Percentiles rank a stretch among this genome's conserved stretches.
Evolutionary conservation across 106 monocot genomes (phyloP).

Genomic region (Narthecium ossifragum): DNA sequence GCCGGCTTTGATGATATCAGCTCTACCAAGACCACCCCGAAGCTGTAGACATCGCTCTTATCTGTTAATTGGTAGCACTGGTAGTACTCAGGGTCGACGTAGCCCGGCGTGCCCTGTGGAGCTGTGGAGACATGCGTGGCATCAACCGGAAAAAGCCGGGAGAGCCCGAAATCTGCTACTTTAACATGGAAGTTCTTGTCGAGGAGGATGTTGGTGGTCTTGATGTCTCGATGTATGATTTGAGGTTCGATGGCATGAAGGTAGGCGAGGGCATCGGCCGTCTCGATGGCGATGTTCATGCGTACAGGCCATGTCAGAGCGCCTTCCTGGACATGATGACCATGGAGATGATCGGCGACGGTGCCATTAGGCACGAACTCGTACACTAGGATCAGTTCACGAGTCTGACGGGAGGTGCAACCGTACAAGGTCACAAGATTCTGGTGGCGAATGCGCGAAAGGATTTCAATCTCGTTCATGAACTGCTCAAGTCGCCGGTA

Average conservation of each 20-base stretch:
- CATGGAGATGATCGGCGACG: conserved; percentile 57
- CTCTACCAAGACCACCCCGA: conserved; percentile 53
- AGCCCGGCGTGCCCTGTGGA: conserved; percentile 62
- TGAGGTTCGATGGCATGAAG: conserved; percentile 43
- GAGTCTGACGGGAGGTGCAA: conserved; percentile 48
- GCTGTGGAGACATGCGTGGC: conserved; percentile 54
- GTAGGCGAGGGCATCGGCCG: conserved; percentile 37
- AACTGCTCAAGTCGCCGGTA: conserved; percentile 39
- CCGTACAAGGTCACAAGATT: conserved; percentile 57
- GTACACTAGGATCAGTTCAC: conserved; percentile 52
- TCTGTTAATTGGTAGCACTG: conserved; percentile 49
- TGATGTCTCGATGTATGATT: conserved; percentile 78
- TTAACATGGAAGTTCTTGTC: conserved; percentile 44
- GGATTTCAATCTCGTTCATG: conserved; percentile 52
- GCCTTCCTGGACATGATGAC: conserved; percentile 9
- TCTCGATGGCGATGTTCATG: conserved; percentile 39
- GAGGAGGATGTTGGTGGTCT: conserved; percentile 68
- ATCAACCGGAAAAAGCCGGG: conserved; percentile 31
- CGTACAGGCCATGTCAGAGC: conserved; percentile 30
- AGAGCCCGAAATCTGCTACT: conserved; percentile 54
- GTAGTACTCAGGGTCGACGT: conserved; percentile 53
- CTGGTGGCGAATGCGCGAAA: conserved; percentile 43
- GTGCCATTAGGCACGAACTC: conserved; percentile 53
- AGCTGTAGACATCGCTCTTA: conserved; percentile 66
- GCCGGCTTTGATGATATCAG: conserved; percentile 58